phyloP scores from a whole-genome alignment of 2,329 filamentous ascomycete species.

The Moelleriella libera region DNA sequence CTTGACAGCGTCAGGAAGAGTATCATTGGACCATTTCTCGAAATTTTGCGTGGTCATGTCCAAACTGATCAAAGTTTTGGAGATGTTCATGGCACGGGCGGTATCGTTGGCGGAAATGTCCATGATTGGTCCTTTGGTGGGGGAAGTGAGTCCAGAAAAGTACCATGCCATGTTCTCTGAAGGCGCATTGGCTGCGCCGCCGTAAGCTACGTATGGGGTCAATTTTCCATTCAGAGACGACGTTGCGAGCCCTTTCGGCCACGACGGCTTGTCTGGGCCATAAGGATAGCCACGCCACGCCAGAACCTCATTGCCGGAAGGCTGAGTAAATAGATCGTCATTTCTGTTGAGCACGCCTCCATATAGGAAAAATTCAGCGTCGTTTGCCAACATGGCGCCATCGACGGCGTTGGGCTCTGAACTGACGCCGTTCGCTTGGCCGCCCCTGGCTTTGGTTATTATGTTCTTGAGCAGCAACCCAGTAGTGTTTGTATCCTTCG shows the following conservation, averaged over 20 bases:
- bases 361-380: constrained; percentile 48
- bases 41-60: constrained; percentile 38
- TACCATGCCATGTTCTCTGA: constrained; percentile 62
- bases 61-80: constrained; percentile 44
- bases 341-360: constrained; percentile 35
- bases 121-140: constrained; percentile 34
- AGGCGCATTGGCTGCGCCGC: constrained; percentile 48
- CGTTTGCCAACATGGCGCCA: constrained; percentile 51
- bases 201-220: constrained; percentile 50
- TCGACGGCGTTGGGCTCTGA: constrained; percentile 42
- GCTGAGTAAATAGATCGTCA: constrained; percentile 20
- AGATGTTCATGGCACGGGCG: constrained; percentile 27
- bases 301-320: constrained; percentile 27
- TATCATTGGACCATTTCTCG: constrained; percentile 42
- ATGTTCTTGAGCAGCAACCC: constrained; percentile 27
- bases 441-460: constrained; percentile 31
- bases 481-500: constrained; percentile 35
- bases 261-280: constrained; percentile 27
- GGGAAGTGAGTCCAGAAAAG: constrained; percentile 47
- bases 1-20: constrained; percentile 31
- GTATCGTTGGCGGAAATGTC: constrained; percentile 18
- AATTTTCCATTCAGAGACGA: constrained; percentile 27
- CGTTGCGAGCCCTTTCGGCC: constrained; percentile 26
- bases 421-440: constrained; percentile 35
- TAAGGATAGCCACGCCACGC: constrained; percentile 40